Evolutionary conservation across 176 grass and related monocot genomes (phyloP), one percentile per base, ranked within the genome.

Genomic region (Pharus latifolius): DNA sequence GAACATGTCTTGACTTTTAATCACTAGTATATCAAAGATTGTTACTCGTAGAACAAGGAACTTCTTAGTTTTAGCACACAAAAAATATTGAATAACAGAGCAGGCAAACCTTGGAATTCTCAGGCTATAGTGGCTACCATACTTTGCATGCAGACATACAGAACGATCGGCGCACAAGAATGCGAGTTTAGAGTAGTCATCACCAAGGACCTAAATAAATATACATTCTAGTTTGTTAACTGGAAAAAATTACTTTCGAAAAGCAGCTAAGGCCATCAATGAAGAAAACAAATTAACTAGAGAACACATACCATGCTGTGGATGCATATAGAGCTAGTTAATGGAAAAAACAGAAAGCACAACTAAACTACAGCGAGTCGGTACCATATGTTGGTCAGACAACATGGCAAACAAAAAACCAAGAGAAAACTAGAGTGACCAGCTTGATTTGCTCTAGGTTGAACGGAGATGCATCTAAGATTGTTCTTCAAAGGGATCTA

Each of bases 161-260:
- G 94, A 90, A 55, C 86, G 94, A 59, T 98, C 94, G 68, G 94
- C 87, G 72, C 89, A 98, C 22, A 98, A 53, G 64, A 98, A 98
- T 0, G 75, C 89, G 38, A 93, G 84, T 81, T 98, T 98, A 26
- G 94, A 98, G 69, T 98, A 93, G 53, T 90, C 89, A 41, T 90
- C 94, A 68, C 38, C 74, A 52, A 98, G 81, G 56, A 98, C 77
- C 89, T 97, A 76, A 57, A 80, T 3, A 65, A 44, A 71, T 34
- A 83, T 65, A 51, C n/a, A 51, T 67, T 50, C 12, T 18, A 72
- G 33, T 40, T 29, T 73, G 31, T 73, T 56, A 82, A 13, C 41
- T 41, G 12, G 11, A 72, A 60, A 63, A 69, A 24, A 68, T 53
- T 48, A 73, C n/a, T n/a, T n/a, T n/a, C n/a, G n/a, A n/a, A n/a